phyloP scores from a whole-genome alignment of 331 rosid genomes.

The Rhamnella rubrinervis region DNA sequence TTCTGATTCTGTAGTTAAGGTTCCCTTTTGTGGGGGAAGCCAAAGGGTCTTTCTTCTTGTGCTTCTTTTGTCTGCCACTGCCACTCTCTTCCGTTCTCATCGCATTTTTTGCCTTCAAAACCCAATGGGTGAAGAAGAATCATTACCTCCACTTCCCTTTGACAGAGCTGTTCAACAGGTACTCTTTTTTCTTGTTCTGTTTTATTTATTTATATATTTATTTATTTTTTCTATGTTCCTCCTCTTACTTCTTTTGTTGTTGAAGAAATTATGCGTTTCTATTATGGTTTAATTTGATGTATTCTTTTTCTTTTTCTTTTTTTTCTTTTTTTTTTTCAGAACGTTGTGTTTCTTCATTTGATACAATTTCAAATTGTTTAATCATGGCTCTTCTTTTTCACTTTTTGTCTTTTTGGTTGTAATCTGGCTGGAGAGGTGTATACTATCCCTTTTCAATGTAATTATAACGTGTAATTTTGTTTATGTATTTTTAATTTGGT shows the following conservation, averaged over 20 bases:
- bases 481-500: too few relatives aligned
- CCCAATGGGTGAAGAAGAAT: slow-evolving; percentile 56
- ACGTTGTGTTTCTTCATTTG: too few relatives aligned
- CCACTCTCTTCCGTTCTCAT: neutral
- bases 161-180: slow-evolving; percentile 90
- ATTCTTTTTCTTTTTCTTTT: too few relatives aligned
- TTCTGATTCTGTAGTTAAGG: slow-evolving; percentile 37
- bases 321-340: too few relatives aligned
- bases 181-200: neutral
- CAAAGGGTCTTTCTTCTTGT: slow-evolving; percentile 25
- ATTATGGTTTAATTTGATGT: neutral
- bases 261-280: neutral
- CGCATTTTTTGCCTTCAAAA: slow-evolving; percentile 35
- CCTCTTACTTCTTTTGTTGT: neutral
- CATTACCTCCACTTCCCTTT: slow-evolving; percentile 49
- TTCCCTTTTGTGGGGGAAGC: slow-evolving; percentile 37
- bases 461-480: too few relatives aligned
- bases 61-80: slow-evolving; percentile 30
- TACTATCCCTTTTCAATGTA: too few relatives aligned
- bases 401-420: too few relatives aligned
- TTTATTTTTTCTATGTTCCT: neutral
- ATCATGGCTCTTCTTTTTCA: too few relatives aligned
- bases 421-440: too few relatives aligned
- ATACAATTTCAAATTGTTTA: too few relatives aligned
- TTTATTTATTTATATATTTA: too few relatives aligned